These are phyloP conservation scores for Phytophthora colocasiae DNA, from an alignment of 352 stramenopile species.

Conservation along the genomic window DNA sequence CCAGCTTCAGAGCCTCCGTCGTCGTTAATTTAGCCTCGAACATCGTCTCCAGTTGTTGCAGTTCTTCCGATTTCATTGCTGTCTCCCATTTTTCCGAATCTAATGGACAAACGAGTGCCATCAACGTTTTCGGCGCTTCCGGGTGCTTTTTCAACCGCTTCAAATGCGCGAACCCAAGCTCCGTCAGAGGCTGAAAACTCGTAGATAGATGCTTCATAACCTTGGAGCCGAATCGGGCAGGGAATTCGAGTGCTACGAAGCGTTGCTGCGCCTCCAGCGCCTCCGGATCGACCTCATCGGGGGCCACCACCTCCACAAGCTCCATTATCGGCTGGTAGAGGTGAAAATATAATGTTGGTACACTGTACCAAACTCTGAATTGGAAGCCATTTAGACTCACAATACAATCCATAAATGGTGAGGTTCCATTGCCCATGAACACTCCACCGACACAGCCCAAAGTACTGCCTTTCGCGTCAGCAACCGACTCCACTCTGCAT, in stretches of 20 bases:
- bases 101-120: constrained; percentile 63
- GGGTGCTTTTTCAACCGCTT: constrained; percentile 88
- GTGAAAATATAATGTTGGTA: neutral
- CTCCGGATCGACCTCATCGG: constrained; percentile 29
- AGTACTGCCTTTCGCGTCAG: constrained; percentile 52
- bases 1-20: constrained; percentile 60
- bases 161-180: constrained; percentile 76
- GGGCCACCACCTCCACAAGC: constrained; percentile 52
- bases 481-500: constrained; percentile 67
- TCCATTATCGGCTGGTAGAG: constrained; percentile 28
- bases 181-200: constrained; percentile 60
- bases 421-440: constrained; percentile 8
- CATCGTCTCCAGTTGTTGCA: constrained; percentile 37
- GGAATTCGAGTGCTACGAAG: constrained; percentile 80
- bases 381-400: constrained; percentile 26
- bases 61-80: constrained; percentile 17
- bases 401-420: too few species aligned
- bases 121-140: constrained; percentile 37
- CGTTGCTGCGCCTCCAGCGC: constrained; percentile 58
- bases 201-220: constrained; percentile 70
- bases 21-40: constrained; percentile 59
- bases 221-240: constrained; percentile 59
- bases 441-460: constrained; percentile 14
- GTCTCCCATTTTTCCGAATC: constrained; percentile 8
- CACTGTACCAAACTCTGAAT: neutral